These are phyloP conservation scores for Gaultheria prostrata DNA, from an alignment of 148 eudicot genomes.

Conservation along the genomic window DNA sequence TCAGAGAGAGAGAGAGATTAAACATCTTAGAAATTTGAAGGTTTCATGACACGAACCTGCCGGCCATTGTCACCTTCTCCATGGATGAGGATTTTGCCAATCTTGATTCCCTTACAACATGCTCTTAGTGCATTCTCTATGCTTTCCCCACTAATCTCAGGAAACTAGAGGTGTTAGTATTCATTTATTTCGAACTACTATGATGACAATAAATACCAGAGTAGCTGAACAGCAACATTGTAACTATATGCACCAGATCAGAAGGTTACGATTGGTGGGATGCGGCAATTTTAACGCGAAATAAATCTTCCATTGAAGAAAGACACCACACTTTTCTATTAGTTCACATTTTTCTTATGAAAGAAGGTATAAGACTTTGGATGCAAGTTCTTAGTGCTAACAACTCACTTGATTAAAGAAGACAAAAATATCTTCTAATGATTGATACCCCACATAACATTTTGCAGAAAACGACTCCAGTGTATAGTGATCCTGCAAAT, in stretches of 20 bases:
- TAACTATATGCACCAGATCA: not conserved
- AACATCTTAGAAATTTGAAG: not conserved
- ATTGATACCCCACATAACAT: slow-evolving; percentile 93
- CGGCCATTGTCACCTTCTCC: slow-evolving; percentile 95
- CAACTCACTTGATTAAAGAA: not conserved
- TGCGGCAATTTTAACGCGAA: not conserved
- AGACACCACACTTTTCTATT: not conserved
- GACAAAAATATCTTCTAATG: slow-evolving; percentile 62
- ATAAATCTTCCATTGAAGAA: not conserved
- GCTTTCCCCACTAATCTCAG: slow-evolving; percentile 80
- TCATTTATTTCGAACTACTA: not conserved
- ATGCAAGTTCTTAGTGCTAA: not conserved
- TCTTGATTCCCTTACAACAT: slow-evolving; percentile 94
- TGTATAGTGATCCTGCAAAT: slow-evolving; percentile 74
- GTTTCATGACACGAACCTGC: slow-evolving; percentile 46
- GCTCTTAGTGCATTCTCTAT: slow-evolving; percentile 98
- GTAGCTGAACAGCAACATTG: not conserved
- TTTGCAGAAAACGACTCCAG: slow-evolving; percentile 94
- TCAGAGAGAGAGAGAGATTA: not conserved
- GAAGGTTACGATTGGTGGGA: not conserved
- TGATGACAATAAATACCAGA: not conserved
- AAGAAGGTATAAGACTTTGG: not conserved
- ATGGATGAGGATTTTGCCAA: slow-evolving; percentile 94
- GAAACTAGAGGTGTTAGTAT: slow-evolving; percentile 7
- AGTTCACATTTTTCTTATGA: not conserved